A percentile compares a stretch with the other conserved stretches of the same genome.
These are phyloP conservation scores for Penicillium lagena DNA, from an alignment of 495 filamentous ascomycete genomes.

Conservation along the genomic window DNA sequence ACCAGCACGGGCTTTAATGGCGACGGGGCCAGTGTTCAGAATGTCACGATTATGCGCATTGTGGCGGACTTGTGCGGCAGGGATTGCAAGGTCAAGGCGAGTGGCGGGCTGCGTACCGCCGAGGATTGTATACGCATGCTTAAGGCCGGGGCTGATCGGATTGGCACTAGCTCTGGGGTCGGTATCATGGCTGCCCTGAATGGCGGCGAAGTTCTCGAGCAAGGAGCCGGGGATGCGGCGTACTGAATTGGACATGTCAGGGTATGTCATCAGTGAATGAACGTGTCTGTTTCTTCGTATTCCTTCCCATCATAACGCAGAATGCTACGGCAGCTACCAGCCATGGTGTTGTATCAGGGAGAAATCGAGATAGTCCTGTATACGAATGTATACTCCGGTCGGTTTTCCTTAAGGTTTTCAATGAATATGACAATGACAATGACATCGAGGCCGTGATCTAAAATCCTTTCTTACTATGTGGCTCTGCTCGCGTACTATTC, in stretches of 20 bases:
- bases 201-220: conserved; percentile 16
- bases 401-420: too few species aligned
- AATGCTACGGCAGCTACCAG: too few species aligned
- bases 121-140: conserved; percentile 50
- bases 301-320: too few species aligned
- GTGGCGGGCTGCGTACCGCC: conserved; percentile 52
- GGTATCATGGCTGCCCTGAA: conserved; percentile 47
- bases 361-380: too few species aligned
- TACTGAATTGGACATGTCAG: conserved; percentile 2
- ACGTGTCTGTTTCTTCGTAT: too few species aligned
- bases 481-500: too few species aligned
- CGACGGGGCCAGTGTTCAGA: conserved; percentile 46
- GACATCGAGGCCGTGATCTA: too few species aligned
- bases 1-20: conserved; percentile 66
- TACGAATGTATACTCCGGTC: too few species aligned
- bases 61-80: conserved; percentile 29
- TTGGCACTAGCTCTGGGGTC: conserved; percentile 56
- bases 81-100: conserved; percentile 57
- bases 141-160: conserved; percentile 57
- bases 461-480: too few species aligned
- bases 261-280: too few species aligned
- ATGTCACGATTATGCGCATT: conserved; percentile 53
- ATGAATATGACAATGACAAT: too few species aligned
- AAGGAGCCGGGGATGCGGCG: conserved; percentile 10
- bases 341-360: too few species aligned